Conservation (phyloP, 305 asterid species). For the Plantago lanceolata region DNA sequence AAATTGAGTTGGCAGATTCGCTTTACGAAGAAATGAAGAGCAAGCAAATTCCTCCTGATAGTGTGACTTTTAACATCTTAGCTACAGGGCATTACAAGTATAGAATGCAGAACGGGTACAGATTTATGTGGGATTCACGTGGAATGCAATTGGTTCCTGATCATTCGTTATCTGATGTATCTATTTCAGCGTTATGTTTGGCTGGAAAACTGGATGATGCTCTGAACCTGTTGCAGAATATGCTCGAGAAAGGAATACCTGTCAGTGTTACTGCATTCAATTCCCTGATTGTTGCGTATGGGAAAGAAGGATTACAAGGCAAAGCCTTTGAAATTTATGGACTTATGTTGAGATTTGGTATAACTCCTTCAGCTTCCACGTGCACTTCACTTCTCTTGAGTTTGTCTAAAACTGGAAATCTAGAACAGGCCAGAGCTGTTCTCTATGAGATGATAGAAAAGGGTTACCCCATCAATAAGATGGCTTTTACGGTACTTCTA, state of each 20-base stretch:
- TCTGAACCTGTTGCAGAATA: slow-evolving; percentile 43
- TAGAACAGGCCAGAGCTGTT: slow-evolving; percentile 55
- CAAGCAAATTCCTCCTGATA: slow-evolving; percentile 65
- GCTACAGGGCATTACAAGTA: slow-evolving; percentile 78
- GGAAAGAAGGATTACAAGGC: slow-evolving; percentile 58
- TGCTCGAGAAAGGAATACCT: slow-evolving; percentile 70
- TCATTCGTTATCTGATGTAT: slow-evolving; percentile 45
- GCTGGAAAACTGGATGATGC: slow-evolving; percentile 77
- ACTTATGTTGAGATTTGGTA: slow-evolving; percentile 54
- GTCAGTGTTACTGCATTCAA: slow-evolving; percentile 67
- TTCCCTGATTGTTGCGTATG: slow-evolving; percentile 69
- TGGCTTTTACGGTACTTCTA: slow-evolving; percentile 68
- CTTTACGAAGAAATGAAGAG: slow-evolving; percentile 73
- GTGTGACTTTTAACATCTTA: slow-evolving; percentile 76
- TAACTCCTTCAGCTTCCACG: slow-evolving; percentile 76
- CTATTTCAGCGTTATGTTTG: slow-evolving; percentile 71
- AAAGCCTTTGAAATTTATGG: slow-evolving; percentile 70
- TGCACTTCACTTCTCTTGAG: slow-evolving; percentile 70
- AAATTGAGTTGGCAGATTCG: slow-evolving; percentile 48
- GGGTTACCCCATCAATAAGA: slow-evolving; percentile 54
- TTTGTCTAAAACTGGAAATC: slow-evolving; percentile 59
- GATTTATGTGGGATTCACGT: slow-evolving; percentile 49
- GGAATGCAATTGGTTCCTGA: slow-evolving; percentile 37
- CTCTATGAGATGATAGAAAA: slow-evolving; percentile 61
- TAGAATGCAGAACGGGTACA: slow-evolving; percentile 47